Conservation (phyloP, 2,329 filamentous ascomycete species). For the Trichoderma polysporum region DNA sequence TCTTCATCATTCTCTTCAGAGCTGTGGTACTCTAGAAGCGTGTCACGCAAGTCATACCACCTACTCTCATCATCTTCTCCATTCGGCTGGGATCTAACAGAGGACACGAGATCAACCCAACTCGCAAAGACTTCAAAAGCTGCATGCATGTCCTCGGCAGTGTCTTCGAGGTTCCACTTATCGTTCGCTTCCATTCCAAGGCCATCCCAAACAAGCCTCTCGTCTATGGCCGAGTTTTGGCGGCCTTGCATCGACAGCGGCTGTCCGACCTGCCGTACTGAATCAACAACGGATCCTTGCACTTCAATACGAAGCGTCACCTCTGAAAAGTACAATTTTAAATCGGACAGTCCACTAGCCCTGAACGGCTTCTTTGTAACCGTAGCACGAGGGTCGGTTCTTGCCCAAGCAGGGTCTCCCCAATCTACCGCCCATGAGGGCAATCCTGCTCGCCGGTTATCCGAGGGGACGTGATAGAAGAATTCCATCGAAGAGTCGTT, state of each 20-base stretch:
- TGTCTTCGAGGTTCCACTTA: not conserved
- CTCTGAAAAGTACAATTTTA: not conserved
- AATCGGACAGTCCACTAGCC: not conserved
- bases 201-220: not conserved
- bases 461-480: not conserved
- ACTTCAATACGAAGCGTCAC: slow-evolving; percentile 3
- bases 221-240: not conserved
- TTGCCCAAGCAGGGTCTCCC: not conserved
- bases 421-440: not conserved
- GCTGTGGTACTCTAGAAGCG: not conserved
- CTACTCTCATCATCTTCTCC: not conserved
- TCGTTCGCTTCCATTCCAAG: not conserved
- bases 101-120: not conserved
- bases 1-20: not conserved
- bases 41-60: not conserved
- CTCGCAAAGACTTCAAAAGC: not conserved
- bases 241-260: not conserved
- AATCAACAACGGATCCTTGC: not conserved
- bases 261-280: slow-evolving; percentile 1
- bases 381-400: not conserved
- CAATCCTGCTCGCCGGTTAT: not conserved
- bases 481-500: not conserved
- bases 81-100: not conserved
- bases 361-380: not conserved
- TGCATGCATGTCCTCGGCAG: not conserved